These are phyloP conservation scores for Medicago ruthenica DNA, from an alignment of 306 rosid species.

Conservation along the genomic window DNA sequence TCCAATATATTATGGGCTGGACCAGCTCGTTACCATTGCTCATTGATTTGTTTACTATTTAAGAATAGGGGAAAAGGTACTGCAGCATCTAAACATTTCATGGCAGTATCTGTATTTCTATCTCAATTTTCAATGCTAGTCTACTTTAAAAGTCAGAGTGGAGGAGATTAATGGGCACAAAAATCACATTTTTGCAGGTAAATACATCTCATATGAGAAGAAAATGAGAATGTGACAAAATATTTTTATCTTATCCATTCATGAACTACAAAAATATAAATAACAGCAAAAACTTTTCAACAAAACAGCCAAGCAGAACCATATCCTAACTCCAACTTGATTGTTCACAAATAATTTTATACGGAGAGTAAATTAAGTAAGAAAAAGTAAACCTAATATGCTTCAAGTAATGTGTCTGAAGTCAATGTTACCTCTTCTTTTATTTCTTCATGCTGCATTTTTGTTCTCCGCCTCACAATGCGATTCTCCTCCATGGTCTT, in stretches of 20 bases:
- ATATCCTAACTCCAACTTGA: conserved; percentile 15
- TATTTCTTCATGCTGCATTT: conserved; percentile 63
- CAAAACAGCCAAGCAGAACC: conserved; percentile 18
- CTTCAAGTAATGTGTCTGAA: conserved; percentile 25
- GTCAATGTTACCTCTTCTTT: conserved; percentile 73
- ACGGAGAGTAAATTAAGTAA: conserved; percentile 4
- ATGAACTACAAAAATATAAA: neutral
- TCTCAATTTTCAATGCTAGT: neutral
- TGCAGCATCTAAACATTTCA: neutral
- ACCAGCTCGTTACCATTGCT: conserved; percentile 12
- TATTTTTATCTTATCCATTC: neutral
- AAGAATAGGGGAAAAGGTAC: neutral
- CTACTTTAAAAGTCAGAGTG: conserved; percentile 19
- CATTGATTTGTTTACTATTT: conserved; percentile 5
- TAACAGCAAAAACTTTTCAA: neutral
- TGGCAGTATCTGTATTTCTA: conserved; percentile 4
- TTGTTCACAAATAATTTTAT: conserved; percentile 13
- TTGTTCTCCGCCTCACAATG: conserved; percentile 62
- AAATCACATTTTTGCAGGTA: neutral
- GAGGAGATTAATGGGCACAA: neutral
- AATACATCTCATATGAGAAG: conserved; percentile 30
- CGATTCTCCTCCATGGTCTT: conserved; percentile 63
- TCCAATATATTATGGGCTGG: neutral
- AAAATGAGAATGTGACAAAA: neutral
- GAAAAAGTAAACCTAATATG: conserved; percentile 18